Percentiles rank a stretch among this genome's conserved stretches.
Conservation (phyloP, 352 stramenopile genomes). For the Globisporangium radiosum region DNA sequence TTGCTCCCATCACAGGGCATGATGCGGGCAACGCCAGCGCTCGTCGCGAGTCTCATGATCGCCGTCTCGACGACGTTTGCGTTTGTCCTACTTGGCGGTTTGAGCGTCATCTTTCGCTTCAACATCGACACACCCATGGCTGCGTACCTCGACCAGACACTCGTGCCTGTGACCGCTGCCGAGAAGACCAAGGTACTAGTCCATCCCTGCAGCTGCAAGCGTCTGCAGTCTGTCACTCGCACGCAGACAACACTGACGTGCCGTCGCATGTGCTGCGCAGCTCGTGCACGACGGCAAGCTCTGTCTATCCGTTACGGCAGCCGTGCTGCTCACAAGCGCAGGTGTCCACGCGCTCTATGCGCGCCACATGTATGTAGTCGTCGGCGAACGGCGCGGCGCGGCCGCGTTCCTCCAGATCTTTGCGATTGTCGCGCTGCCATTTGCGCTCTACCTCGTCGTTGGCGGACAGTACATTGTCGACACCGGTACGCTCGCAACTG, state of each 20-base stretch:
- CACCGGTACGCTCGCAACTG: slow-evolving; percentile 48
- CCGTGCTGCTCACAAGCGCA: slow-evolving; percentile 29
- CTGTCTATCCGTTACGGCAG: slow-evolving; percentile 29
- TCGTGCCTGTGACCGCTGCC: slow-evolving; percentile 21
- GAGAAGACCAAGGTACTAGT: slow-evolving; percentile 31
- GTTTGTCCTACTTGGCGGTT: slow-evolving; percentile 39
- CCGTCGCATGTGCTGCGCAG: slow-evolving; percentile 12
- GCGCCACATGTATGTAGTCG: slow-evolving; percentile 32
- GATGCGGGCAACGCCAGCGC: slow-evolving; percentile 37
- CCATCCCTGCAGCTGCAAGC: too few relatives aligned
- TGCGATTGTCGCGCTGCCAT: slow-evolving; percentile 51
- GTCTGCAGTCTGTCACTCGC: background rate
- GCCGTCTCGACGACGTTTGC: slow-evolving; percentile 39
- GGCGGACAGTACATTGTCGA: slow-evolving; percentile 73
- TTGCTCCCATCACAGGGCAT: slow-evolving; percentile 2
- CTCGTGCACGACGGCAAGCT: slow-evolving; percentile 33
- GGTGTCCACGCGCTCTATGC: slow-evolving; percentile 30
- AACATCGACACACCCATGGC: slow-evolving; percentile 37
- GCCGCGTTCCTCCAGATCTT: slow-evolving; percentile 71
- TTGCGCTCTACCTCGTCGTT: slow-evolving; percentile 62
- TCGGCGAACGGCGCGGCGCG: slow-evolving; percentile 46
- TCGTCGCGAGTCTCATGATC: slow-evolving; percentile 50
- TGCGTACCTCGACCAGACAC: slow-evolving; percentile 43
- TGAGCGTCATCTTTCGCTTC: slow-evolving; percentile 50
- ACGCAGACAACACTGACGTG: background rate